Base-by-base conservation (phyloP, 495 filamentous ascomycete species). In the Chaetomium fimeti region DNA sequence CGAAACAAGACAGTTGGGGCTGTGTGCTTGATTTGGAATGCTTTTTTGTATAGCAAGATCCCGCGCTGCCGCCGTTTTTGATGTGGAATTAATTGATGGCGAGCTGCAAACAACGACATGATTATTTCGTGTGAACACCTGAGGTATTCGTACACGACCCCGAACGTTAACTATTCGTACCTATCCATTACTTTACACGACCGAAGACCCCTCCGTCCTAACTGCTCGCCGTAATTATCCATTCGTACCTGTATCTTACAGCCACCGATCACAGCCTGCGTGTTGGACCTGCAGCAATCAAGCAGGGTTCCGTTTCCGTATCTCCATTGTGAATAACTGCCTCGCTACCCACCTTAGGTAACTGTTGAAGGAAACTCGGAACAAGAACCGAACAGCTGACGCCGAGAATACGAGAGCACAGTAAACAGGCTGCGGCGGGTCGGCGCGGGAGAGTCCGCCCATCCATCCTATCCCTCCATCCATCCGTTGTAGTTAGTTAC, bases 381-480 rank as follows among this genome's bases (percentile, higher is more conserved):
- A 20, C 27, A 18, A 20, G 20, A 40, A 24, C 32, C 32, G 53
- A 40, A 5, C 18, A 27, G 36, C 55, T 57, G 8, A 57, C 11
- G 28, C 36, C 29, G 32, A 24, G 54, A 43, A 57, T 57, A 57
- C 55, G 55, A 43, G 38, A 28, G 42, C n/a, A 32, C 32, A 38
- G 53, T 18, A 38, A 40, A 29, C 9, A 40, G 42, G 60, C 36
- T 43, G 49, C 22, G 48, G 40, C 40, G 32, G 32, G 13, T 43
- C 13, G 32, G 38, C 43, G 60, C 60, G 49, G 60, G 48, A 42
- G 60, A 40, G 32, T 22, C 60, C 24, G 29, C 42, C 47, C 57
- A 45, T 59, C 24, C 25, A 49, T 49, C 47, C 58, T 24, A 20
- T 38, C n/a, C 45, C 3, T 45, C 15, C 28, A 20, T 38, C n/a